Evolutionary conservation across 352 stramenopile genomes (phyloP).

Genomic region (Phytophthora pistaciae): DNA sequence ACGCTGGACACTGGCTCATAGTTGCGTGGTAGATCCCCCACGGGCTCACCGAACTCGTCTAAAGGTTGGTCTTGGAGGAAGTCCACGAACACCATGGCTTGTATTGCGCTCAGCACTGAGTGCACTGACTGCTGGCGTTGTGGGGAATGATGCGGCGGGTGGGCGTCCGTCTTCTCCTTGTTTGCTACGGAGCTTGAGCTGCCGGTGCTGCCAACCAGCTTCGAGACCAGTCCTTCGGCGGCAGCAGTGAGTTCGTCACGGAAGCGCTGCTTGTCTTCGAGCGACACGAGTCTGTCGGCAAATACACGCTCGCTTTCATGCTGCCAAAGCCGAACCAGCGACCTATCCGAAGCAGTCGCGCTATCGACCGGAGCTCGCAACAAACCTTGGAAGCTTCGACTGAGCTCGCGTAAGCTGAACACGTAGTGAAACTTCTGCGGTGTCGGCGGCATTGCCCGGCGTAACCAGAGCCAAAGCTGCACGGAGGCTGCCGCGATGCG

Average conservation of each 20-base stretch:
- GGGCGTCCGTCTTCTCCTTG: conserved; percentile 28
- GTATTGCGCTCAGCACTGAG: conserved; percentile 10
- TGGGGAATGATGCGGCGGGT: conserved; percentile 2
- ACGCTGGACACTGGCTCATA: conserved; percentile 81
- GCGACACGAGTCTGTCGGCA: conserved; percentile 71
- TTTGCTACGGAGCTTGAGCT: conserved; percentile 21
- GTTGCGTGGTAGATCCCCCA: conserved; percentile 82
- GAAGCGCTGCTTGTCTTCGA: conserved; percentile 81
- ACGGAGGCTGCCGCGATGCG: conserved; percentile 61
- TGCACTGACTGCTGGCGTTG: conserved; percentile 26
- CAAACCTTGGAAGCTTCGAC: conserved; percentile 83
- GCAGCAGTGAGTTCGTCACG: conserved; percentile 61
- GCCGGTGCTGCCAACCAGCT: conserved; percentile 5
- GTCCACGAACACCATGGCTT: conserved; percentile 73
- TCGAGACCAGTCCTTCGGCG: conserved; percentile 50
- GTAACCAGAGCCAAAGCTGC: conserved; percentile 79
- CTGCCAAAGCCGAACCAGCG: conserved; percentile 79
- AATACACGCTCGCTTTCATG: conserved; percentile 90
- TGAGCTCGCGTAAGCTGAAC: conserved; percentile 83
- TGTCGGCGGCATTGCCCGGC: conserved; percentile 71
- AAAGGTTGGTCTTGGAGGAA: conserved; percentile 86
- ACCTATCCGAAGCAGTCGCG: conserved; percentile 50
- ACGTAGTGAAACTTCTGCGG: conserved; percentile 88
- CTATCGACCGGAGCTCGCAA: conserved; percentile 65
- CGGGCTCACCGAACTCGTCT: conserved; percentile 85